phyloP scores from a whole-genome alignment of 202 grass and related monocot species.

The Cymbopogon flexuosus region DNA sequence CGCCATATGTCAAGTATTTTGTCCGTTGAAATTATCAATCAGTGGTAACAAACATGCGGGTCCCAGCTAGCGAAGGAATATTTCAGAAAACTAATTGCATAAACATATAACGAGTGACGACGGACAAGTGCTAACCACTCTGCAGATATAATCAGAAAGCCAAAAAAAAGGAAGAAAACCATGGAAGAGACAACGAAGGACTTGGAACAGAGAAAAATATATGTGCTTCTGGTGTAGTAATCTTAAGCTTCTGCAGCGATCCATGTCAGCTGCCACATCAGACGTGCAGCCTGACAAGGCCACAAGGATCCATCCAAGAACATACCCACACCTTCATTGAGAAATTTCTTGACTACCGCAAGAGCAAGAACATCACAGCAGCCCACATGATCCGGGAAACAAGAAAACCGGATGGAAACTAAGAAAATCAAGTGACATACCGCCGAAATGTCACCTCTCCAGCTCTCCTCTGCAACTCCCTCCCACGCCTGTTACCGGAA shows the following conservation, averaged over 20 bases:
- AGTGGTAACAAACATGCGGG: neutral
- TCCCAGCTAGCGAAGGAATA: neutral
- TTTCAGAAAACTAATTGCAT: neutral
- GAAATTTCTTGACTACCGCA: neutral
- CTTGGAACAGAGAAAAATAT: neutral
- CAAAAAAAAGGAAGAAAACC: no score
- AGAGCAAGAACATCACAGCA: neutral
- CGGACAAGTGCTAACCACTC: neutral
- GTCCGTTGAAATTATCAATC: neutral
- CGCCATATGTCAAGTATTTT: neutral
- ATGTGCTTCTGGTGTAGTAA: neutral
- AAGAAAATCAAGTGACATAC: slow-evolving; percentile 25
- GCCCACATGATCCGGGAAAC: neutral
- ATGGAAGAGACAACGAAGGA: neutral
- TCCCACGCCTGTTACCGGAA: neutral
- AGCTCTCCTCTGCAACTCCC: neutral
- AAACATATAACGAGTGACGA: neutral
- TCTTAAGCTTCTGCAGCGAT: neutral
- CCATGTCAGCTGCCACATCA: neutral
- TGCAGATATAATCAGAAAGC: no score
- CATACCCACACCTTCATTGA: neutral
- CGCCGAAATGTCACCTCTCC: neutral
- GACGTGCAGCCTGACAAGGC: neutral
- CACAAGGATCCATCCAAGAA: neutral
- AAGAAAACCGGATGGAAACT: neutral